Base-by-base conservation (phyloP, 129 eudicot species). In the Ambrosia artemisiifolia region DNA sequence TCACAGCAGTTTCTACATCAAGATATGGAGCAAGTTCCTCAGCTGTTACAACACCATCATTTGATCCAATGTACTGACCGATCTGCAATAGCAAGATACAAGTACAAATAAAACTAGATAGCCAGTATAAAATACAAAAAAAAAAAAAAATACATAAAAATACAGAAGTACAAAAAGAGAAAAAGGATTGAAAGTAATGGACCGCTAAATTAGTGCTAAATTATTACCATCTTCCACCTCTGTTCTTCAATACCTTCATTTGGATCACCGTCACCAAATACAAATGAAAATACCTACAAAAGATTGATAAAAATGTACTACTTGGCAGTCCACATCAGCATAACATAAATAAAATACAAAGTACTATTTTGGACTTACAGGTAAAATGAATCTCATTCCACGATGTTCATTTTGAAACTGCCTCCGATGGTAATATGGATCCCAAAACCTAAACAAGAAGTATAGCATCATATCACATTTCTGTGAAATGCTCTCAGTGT, bases 1-100 rank as follows among this genome's bases (percentile, higher is more conserved):
- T 84, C 34, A 77, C 79, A 28, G 87, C 65, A 69, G 78, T 69
- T 69, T 83, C 85, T 32, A 91, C 86, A 83, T 95, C 99, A 84
- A 95, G 97, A 85, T 81, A 95, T 34, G 99, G 99, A 65, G 97
- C 96, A 84, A 95, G 96, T 81, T 95, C 99, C 82, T 95, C 99
- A 50, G 99, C 97, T 62, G 99, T 83, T 38, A 85, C 91, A 74
- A 88, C 96, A 55, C 99, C 99, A 50, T 96, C 96, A 71, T 88
- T 88, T 69, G 91, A 84, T 20, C 88, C 78, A 73, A 95, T 91
- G 65, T 88, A 86, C 79, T 86, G 82, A 34, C 99, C 99, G 44
- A 95, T 88, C 99, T 95, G 85, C 83, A 73, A 70, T 35, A 47
- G 64, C 9, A 7, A 49, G 44, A 35, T 11, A n/a, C 42, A 30